Evolutionary conservation across 495 filamentous ascomycete species (phyloP).

Genomic region (Lasiosphaeria ovina): DNA sequence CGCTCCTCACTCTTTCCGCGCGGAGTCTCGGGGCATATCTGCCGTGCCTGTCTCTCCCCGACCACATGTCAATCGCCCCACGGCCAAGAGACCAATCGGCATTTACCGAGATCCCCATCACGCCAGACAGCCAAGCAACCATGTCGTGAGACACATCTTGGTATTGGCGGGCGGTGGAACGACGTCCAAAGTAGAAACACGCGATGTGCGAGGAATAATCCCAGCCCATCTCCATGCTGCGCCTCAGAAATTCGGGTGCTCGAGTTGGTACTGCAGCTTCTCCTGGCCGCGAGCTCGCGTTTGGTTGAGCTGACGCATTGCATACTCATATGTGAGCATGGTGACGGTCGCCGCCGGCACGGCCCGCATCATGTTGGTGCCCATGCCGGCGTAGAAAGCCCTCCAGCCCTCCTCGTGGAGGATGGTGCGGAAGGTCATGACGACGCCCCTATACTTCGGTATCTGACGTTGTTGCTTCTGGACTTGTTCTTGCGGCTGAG

Average conservation of each 20-base stretch:
- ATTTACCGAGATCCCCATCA: too few species aligned
- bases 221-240: not conserved
- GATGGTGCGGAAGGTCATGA: constrained; percentile 82
- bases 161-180: too few species aligned
- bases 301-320: constrained; percentile 57
- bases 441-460: constrained; percentile 76
- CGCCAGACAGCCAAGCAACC: too few species aligned
- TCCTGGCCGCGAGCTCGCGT: constrained; percentile 31
- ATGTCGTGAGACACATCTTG: too few species aligned
- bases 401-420: constrained; percentile 90
- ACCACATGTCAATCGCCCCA: too few species aligned
- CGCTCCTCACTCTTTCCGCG: too few species aligned
- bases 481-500: not conserved
- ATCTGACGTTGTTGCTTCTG: constrained; percentile 14
- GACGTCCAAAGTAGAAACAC: too few species aligned
- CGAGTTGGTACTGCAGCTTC: constrained; percentile 21
- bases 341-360: constrained; percentile 95
- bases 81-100: too few species aligned
- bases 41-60: too few species aligned
- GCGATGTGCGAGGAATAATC: not conserved
- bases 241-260: not conserved
- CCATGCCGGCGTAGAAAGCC: constrained; percentile 96
- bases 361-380: constrained; percentile 94
- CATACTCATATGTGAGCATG: constrained; percentile 93
- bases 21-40: too few species aligned